Evolutionary conservation across 2,329 filamentous ascomycete genomes (phyloP).

Genomic region (Monascus ruber): DNA sequence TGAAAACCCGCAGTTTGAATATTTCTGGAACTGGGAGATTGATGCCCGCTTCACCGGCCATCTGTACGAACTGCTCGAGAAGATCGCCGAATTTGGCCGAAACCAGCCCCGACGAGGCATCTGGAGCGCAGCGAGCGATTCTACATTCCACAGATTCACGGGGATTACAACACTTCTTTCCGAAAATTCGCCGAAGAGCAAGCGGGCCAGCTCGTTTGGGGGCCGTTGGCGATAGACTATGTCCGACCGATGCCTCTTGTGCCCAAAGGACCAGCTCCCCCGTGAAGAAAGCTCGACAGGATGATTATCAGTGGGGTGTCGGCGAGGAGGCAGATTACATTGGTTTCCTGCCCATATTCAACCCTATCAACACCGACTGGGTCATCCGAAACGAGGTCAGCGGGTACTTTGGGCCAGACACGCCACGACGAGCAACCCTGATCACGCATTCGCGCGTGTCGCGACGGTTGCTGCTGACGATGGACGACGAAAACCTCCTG

Average conservation of each 20-base stretch:
- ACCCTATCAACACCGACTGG: slow-evolving; percentile 62
- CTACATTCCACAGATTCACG: slow-evolving; percentile 44
- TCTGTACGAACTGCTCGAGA: slow-evolving; percentile 62
- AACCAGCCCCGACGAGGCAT: slow-evolving; percentile 46
- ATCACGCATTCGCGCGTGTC: slow-evolving; percentile 66
- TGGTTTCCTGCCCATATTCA: slow-evolving; percentile 68
- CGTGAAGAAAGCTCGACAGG: slow-evolving; percentile 44
- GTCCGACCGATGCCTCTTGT: slow-evolving; percentile 27
- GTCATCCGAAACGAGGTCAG: slow-evolving; percentile 26
- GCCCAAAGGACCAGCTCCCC: slow-evolving; percentile 56
- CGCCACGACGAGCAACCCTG: slow-evolving; percentile 65
- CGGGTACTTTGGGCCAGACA: slow-evolving; percentile 39
- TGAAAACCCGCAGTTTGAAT: slow-evolving; percentile 63
- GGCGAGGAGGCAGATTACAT: slow-evolving; percentile 65
- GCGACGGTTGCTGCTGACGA: slow-evolving; percentile 58
- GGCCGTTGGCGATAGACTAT: slow-evolving; percentile 47
- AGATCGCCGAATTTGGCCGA: slow-evolving; percentile 44
- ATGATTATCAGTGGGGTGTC: slow-evolving; percentile 64
- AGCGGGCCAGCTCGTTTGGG: slow-evolving; percentile 54
- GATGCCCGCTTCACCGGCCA: slow-evolving; percentile 64
- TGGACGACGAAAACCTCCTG: slow-evolving; percentile 64
- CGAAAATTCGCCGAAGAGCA: slow-evolving; percentile 18
- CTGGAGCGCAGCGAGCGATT: slow-evolving; percentile 48
- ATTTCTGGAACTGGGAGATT: slow-evolving; percentile 73
- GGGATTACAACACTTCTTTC: slow-evolving; percentile 29